Percentiles rank a stretch among this genome's conserved stretches.
phyloP scores from a whole-genome alignment of 2,329 filamentous ascomycete genomes.

The Aspergillus vadensis region DNA sequence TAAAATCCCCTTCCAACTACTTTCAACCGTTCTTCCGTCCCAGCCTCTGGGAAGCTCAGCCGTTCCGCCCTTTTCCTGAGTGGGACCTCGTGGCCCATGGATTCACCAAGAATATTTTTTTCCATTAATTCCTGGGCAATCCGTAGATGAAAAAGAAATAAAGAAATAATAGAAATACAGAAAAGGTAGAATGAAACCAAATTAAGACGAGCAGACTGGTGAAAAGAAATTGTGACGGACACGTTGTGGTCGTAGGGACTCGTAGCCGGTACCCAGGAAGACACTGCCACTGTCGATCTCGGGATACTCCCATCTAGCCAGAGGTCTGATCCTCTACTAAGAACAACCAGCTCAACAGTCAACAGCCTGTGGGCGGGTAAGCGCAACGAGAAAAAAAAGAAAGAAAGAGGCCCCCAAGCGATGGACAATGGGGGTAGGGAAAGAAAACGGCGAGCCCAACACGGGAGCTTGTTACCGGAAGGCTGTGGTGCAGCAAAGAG shows the following conservation, averaged over 20 bases:
- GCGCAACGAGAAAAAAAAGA: no score
- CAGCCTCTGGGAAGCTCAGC: background rate
- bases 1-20: background rate
- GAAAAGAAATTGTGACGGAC: background rate
- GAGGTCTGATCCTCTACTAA: conserved; percentile 11
- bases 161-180: background rate
- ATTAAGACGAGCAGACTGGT: background rate
- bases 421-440: no score
- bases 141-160: background rate
- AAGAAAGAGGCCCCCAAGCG: no score
- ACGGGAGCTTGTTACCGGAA: background rate
- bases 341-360: background rate
- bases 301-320: conserved; percentile 3
- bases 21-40: background rate
- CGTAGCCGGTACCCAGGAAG: background rate
- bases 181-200: background rate
- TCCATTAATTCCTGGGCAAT: no score
- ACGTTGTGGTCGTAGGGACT: conserved; percentile 1
- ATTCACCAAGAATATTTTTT: background rate
- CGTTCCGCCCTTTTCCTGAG: conserved; percentile 1
- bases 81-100: conserved; percentile 1
- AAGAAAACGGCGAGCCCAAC: background rate
- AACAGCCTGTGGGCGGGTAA: background rate
- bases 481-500: background rate
- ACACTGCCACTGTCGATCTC: conserved; percentile 12